phyloP scores from a whole-genome alignment of 1,139 yeast species.

The Debaryomyces subglobosus region DNA sequence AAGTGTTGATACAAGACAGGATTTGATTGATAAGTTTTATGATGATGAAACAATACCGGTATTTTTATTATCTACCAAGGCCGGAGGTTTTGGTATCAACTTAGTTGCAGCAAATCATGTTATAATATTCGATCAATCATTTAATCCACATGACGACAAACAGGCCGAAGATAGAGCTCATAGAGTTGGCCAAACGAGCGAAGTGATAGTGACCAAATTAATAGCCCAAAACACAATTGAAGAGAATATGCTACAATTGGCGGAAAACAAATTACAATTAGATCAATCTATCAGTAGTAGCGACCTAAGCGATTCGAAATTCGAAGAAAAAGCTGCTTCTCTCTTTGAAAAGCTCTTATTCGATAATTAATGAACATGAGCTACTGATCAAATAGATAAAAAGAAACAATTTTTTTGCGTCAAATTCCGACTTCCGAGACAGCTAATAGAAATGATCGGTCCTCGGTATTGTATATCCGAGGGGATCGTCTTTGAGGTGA shows the following conservation, averaged over 20 bases:
- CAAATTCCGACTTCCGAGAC: slow-evolving; percentile 3
- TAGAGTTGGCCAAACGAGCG: slow-evolving; percentile 92
- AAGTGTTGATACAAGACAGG: slow-evolving; percentile 90
- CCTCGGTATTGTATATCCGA: slow-evolving; percentile 2
- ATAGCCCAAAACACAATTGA: slow-evolving; percentile 80
- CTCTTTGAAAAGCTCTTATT: slow-evolving; percentile 56
- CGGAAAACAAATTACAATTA: slow-evolving; percentile 86
- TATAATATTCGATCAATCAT: slow-evolving; percentile 87
- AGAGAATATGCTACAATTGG: slow-evolving; percentile 83
- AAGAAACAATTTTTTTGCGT: not conserved
- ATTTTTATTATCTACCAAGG: slow-evolving; percentile 87
- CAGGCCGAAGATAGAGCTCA: slow-evolving; percentile 99
- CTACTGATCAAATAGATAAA: slow-evolving; percentile 12
- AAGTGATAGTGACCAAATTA: slow-evolving; percentile 78
- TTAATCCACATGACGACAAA: slow-evolving; percentile 97
- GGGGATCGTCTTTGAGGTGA: not conserved
- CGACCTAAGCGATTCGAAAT: slow-evolving; percentile 43
- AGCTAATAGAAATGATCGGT: not conserved
- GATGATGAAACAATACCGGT: slow-evolving; percentile 83
- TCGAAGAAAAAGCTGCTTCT: slow-evolving; percentile 57
- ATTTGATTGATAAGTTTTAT: slow-evolving; percentile 84
- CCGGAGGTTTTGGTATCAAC: slow-evolving; percentile 98
- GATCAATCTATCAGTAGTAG: slow-evolving; percentile 68
- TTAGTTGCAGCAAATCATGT: slow-evolving; percentile 95
- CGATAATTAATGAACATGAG: slow-evolving; percentile 13